phyloP scores from a whole-genome alignment of 2,329 filamentous ascomycete genomes.

The Cryphonectria nitschkei region DNA sequence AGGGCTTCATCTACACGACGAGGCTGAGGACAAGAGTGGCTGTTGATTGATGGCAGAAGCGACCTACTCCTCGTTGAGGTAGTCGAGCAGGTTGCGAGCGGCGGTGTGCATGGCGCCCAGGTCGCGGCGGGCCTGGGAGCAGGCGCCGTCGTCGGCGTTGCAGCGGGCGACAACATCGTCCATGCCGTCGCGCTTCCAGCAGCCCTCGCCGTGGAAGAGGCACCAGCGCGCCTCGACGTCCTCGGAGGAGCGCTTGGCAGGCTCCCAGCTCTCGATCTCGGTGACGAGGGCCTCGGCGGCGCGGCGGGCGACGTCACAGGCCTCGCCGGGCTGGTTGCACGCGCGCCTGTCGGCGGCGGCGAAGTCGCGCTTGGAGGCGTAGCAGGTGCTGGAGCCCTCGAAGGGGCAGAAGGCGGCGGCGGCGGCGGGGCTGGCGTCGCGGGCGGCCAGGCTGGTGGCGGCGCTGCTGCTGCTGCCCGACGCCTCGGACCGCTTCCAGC shows the following conservation, averaged over 20 bases:
- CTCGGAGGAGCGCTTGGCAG: slow-evolving; percentile 26
- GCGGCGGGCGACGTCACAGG: slow-evolving; percentile 48
- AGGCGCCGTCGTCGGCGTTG: slow-evolving; percentile 38
- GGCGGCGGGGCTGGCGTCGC: slow-evolving; percentile 12
- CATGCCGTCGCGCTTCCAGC: slow-evolving; percentile 39
- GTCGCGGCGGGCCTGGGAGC: slow-evolving; percentile 44
- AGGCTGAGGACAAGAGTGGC: too few species aligned
- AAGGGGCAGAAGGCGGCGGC: slow-evolving; percentile 26
- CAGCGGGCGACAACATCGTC: slow-evolving; percentile 35
- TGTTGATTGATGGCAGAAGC: too few species aligned
- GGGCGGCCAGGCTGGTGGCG: slow-evolving; percentile 2
- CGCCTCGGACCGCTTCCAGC: slow-evolving; percentile 42
- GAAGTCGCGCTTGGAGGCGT: slow-evolving; percentile 27
- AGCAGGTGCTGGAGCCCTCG: slow-evolving; percentile 32
- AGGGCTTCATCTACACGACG: too few species aligned
- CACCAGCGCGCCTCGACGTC: slow-evolving; percentile 34
- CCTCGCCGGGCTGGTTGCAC: slow-evolving; percentile 44
- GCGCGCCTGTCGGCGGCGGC: slow-evolving; percentile 35
- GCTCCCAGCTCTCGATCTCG: slow-evolving; percentile 32
- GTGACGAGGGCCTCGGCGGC: slow-evolving; percentile 43
- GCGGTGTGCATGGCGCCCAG: slow-evolving; percentile 40
- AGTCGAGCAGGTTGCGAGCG: slow-evolving; percentile 37
- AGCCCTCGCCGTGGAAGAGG: slow-evolving; percentile 37
- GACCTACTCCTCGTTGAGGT: slow-evolving; percentile 22
- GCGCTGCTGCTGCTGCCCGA: too few species aligned